A percentile compares a stretch with the other conserved stretches of the same genome.
Evolutionary conservation across 345 rosid genomes (phyloP).

Genomic region (Arabidopsis thaliana): DNA sequence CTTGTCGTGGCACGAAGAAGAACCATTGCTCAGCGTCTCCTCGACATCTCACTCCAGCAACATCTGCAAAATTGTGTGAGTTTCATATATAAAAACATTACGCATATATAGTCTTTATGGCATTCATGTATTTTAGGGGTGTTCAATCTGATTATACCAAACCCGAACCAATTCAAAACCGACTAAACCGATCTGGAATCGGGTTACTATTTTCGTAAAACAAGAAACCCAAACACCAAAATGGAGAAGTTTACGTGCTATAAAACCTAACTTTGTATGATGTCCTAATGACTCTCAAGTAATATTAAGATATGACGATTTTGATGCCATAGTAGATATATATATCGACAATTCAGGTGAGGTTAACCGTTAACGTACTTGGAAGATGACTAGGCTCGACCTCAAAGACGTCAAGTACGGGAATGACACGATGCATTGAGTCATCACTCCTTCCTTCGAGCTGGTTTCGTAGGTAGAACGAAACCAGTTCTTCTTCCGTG

Average conservation of each 20-base stretch:
- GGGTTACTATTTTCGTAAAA: neutral
- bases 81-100: conserved; percentile 8
- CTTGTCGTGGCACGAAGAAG: conserved; percentile 85
- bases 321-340: neutral
- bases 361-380: conserved; percentile 46
- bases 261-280: neutral
- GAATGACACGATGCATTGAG: conserved; percentile 67
- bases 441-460: conserved; percentile 55
- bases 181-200: neutral
- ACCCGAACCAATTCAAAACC: neutral
- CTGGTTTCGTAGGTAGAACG: conserved; percentile 78
- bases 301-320: conserved; percentile 3
- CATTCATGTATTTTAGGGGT: neutral
- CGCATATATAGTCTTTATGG: neutral
- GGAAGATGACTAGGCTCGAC: conserved; percentile 82
- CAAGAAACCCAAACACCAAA: conserved; percentile 23
- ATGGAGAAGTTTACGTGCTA: conserved; percentile 20
- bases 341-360: neutral
- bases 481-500: conserved; percentile 85
- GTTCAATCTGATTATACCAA: conserved; percentile 1
- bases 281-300: neutral
- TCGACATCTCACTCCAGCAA: conserved; percentile 64
- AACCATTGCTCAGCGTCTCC: conserved; percentile 93
- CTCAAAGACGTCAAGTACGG: conserved; percentile 59
- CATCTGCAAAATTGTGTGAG: conserved; percentile 49